Evolutionary conservation across 2,329 filamentous ascomycete species (phyloP).

Genomic region (Zymoseptoria crescenta): DNA sequence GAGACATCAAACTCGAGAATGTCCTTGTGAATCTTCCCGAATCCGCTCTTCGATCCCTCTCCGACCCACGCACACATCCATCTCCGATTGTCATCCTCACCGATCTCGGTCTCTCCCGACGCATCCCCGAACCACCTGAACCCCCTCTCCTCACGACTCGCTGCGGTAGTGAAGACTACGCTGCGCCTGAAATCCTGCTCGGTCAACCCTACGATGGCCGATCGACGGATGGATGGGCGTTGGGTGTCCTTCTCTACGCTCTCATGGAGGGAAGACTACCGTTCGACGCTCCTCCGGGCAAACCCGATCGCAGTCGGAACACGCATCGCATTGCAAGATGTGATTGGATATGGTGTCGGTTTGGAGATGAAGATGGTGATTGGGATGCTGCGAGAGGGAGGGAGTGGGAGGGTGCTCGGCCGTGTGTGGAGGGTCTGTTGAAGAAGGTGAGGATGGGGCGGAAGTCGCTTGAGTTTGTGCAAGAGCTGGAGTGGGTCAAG

Average conservation of each 20-base stretch:
- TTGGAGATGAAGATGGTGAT: slow-evolving; percentile 74
- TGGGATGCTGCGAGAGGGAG: slow-evolving; percentile 65
- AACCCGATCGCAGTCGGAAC: slow-evolving; percentile 62
- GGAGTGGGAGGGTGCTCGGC: slow-evolving; percentile 64
- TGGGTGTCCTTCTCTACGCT: slow-evolving; percentile 88
- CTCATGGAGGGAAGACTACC: slow-evolving; percentile 87
- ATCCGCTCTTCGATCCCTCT: slow-evolving; percentile 50
- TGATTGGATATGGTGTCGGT: slow-evolving; percentile 92
- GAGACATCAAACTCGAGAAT: slow-evolving; percentile 98
- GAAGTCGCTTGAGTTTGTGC: slow-evolving; percentile 67
- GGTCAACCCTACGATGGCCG: slow-evolving; percentile 91
- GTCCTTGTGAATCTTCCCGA: slow-evolving; percentile 80
- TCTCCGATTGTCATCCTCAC: slow-evolving; percentile 81
- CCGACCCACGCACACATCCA: slow-evolving; percentile 68
- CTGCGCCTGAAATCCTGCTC: slow-evolving; percentile 91
- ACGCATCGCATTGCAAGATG: slow-evolving; percentile 92
- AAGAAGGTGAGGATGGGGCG: slow-evolving; percentile 70
- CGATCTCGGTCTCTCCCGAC: slow-evolving; percentile 81
- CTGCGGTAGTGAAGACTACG: slow-evolving; percentile 95
- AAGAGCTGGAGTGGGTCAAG: slow-evolving; percentile 65
- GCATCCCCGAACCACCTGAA: slow-evolving; percentile 63
- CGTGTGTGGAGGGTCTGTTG: slow-evolving; percentile 74
- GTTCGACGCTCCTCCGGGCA: slow-evolving; percentile 81
- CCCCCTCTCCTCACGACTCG: slow-evolving; percentile 86
- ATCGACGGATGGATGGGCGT: slow-evolving; percentile 86